Conservation (phyloP, 176 grass and related monocot genomes). For the Triticum monococcum region DNA sequence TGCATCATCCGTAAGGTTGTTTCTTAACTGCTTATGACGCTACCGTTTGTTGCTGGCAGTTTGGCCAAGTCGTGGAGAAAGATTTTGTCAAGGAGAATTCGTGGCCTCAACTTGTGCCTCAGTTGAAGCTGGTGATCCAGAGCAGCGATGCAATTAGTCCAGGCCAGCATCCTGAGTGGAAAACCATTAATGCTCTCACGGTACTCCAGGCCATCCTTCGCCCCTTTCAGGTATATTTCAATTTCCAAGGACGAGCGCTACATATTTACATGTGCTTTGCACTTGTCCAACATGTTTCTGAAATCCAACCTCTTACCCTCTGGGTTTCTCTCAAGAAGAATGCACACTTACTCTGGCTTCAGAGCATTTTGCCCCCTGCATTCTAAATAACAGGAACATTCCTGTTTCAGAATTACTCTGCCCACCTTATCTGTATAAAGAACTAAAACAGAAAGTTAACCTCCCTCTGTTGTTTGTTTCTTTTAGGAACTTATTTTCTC, state of each 20-base stretch:
- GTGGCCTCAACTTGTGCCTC: conserved; percentile 83
- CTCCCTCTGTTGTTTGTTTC: not conserved
- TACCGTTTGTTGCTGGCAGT: conserved; percentile 41
- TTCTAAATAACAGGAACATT: not conserved
- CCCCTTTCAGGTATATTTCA: conserved; percentile 72
- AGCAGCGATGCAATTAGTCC: conserved; percentile 61
- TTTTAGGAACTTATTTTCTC: not conserved
- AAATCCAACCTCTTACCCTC: not conserved
- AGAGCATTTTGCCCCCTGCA: not conserved
- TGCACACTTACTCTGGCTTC: not conserved
- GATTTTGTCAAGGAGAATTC: conserved; percentile 79
- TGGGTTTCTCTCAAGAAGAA: not conserved
- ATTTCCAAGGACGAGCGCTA: not conserved
- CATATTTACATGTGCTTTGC: not conserved
- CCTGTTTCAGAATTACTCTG: not conserved
- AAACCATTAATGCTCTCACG: conserved; percentile 74
- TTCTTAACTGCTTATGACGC: not conserved
- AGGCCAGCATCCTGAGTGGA: conserved; percentile 62
- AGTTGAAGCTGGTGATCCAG: conserved; percentile 69
- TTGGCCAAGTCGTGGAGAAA: conserved; percentile 54
- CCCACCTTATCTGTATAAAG: not conserved
- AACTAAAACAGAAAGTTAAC: not conserved
- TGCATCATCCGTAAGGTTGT: not conserved
- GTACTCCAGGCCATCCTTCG: conserved; percentile 65
- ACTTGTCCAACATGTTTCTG: not conserved